These are phyloP conservation scores for Heterobasidion annosum DNA, from an alignment of 1,284 basidiomycete genomes.

Conservation along the genomic window DNA sequence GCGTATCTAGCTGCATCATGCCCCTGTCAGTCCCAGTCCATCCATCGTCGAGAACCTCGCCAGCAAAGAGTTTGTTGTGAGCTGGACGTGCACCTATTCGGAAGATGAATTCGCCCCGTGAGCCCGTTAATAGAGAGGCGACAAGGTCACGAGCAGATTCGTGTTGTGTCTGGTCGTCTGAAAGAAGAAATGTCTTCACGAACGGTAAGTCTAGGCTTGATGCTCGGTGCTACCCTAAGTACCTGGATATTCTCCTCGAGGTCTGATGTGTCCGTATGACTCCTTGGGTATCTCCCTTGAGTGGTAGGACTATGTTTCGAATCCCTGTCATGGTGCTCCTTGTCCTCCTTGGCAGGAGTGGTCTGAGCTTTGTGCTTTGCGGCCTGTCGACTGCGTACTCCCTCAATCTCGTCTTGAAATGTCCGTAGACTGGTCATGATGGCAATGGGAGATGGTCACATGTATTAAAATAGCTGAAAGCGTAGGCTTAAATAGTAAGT, in stretches of 20 bases:
- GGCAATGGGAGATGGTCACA: constrained; percentile 2
- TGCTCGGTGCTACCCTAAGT: constrained; percentile 9
- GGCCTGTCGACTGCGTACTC: constrained; percentile 57
- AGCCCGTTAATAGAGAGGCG: constrained; percentile 55
- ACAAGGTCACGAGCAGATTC: constrained; percentile 52
- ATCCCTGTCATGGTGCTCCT: constrained; percentile 18
- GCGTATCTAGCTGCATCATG: constrained; percentile 38
- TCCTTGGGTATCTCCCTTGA: background rate
- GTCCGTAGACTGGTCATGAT: constrained; percentile 55
- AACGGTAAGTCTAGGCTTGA: background rate
- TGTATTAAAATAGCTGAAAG: background rate
- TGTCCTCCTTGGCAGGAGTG: constrained; percentile 18
- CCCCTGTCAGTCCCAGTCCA: constrained; percentile 49
- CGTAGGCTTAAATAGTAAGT: background rate
- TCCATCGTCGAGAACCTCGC: constrained; percentile 36
- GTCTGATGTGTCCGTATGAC: constrained; percentile 28
- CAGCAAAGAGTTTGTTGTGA: constrained; percentile 40
- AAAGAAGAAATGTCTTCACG: constrained; percentile 39
- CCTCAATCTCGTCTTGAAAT: constrained; percentile 71
- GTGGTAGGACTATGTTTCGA: constrained; percentile 12
- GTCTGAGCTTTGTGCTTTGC: constrained; percentile 45
- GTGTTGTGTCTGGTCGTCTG: constrained; percentile 29
- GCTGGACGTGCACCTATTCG: constrained; percentile 59
- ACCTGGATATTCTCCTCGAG: constrained; percentile 56
- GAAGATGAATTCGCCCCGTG: constrained; percentile 62